Evolutionary conservation across 169 alveolate genomes (phyloP).

Genomic region (Eimeria maxima): DNA sequence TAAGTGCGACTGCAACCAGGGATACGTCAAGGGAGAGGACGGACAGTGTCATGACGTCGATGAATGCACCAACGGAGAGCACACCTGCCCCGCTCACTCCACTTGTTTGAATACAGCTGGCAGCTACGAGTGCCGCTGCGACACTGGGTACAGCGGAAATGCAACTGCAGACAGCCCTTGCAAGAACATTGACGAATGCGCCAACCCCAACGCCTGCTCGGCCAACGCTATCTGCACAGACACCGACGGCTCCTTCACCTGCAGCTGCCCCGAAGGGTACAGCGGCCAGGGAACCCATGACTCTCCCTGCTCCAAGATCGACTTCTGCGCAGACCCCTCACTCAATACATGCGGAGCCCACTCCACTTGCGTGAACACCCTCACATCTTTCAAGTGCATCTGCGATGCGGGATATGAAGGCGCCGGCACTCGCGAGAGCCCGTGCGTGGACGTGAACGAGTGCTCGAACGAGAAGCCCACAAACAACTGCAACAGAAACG

Average conservation of each 20-base stretch:
- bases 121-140: slow-evolving; percentile 85
- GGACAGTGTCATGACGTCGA: slow-evolving; percentile 84
- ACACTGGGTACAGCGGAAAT: slow-evolving; percentile 47
- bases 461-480: slow-evolving; percentile 83
- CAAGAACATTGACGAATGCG: slow-evolving; percentile 88
- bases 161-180: slow-evolving; percentile 64
- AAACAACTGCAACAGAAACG: slow-evolving; percentile 83
- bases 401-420: slow-evolving; percentile 74
- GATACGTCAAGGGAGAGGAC: slow-evolving; percentile 60
- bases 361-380: slow-evolving; percentile 58
- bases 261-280: slow-evolving; percentile 84
- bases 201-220: slow-evolving; percentile 81
- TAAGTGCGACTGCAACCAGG: slow-evolving; percentile 81
- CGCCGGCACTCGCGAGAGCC: slow-evolving; percentile 62
- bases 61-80: slow-evolving; percentile 82
- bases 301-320: slow-evolving; percentile 74
- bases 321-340: slow-evolving; percentile 68
- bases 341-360: slow-evolving; percentile 75
- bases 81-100: slow-evolving; percentile 37
- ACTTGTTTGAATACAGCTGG: slow-evolving; percentile 86
- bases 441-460: slow-evolving; percentile 87
- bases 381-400: slow-evolving; percentile 58
- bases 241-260: slow-evolving; percentile 85
- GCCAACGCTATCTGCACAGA: slow-evolving; percentile 85
- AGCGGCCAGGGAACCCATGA: slow-evolving; percentile 69